These are phyloP conservation scores for Sphagnum fallax DNA, from an alignment of 228 moss, liverwort and hornwort genomes.

Conservation along the genomic window DNA sequence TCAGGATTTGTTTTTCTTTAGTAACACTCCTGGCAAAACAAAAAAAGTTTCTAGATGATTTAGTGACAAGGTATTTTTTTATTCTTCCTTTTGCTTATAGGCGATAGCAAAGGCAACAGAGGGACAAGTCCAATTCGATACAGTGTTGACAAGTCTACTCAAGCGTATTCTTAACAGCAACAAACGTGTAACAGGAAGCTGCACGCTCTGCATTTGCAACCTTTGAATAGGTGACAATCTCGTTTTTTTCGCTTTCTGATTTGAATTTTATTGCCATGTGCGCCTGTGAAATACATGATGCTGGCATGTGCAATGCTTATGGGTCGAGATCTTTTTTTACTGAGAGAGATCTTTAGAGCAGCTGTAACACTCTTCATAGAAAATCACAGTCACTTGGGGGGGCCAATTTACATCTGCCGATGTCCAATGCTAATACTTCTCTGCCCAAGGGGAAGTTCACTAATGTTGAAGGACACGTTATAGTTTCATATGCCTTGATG, in stretches of 20 bases:
- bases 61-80: no score
- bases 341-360: no score
- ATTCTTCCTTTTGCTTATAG: neutral
- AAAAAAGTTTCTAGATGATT: no score
- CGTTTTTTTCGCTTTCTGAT: neutral
- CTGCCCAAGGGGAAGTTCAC: no score
- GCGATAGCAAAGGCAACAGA: conserved; percentile 52
- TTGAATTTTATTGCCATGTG: neutral
- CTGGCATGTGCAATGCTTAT: neutral
- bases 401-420: no score
- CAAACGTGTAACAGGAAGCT: conserved; percentile 94
- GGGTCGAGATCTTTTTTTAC: no score
- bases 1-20: neutral
- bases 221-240: conserved; percentile 57
- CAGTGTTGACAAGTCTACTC: conserved; percentile 77
- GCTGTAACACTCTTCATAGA: no score
- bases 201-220: conserved; percentile 98
- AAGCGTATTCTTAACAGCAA: conserved; percentile 83
- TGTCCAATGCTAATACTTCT: no score
- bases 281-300: neutral
- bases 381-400: no score
- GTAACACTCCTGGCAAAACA: no score
- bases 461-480: no score
- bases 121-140: conserved; percentile 88
- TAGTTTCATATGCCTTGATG: no score